Evolutionary conservation across 202 grass and related monocot genomes (phyloP), one percentile per base, ranked within the genome.

Genomic region (Schoenoplectus tabernaemontani): DNA sequence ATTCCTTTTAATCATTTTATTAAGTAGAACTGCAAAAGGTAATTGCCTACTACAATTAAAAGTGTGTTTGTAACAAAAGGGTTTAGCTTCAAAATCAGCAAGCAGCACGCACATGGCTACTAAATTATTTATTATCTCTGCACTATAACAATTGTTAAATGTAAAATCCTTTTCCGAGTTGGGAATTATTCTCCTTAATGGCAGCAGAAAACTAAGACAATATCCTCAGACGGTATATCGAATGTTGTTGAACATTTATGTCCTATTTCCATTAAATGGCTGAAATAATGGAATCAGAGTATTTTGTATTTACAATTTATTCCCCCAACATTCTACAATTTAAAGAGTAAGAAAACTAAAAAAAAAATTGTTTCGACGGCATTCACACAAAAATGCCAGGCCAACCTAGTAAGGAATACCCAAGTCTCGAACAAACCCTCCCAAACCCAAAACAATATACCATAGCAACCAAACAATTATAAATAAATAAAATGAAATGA

Each of bases 231-330:
- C 10, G 23, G 6, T 69, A 44, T 17, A 69, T 7, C 4, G 37
- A 8, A 78, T 5, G 33, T 9, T 10, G 59, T 59, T 37, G 9
- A 58, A 78, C 48, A 59, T 78, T 77, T 38, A 15, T 8, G 33
- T 77, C 59, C 30, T 37, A 41, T 67, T 39, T 78, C 15, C 38
- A 79, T 42, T 63, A 43, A 79, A 63, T 12, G 56, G 47, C 36
- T 23, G 34, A 79, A 57, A 32, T 34, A 79, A 46, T 64, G 77
- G 59, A 22, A 74, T 74, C 46, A 30, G 5, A 77, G n/a, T n/a
- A n/a, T n/a, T n/a, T n/a, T n/a, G 77, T 79, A 79, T 79, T 79
- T 79, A 79, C 77, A 79, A 79, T 34, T 79, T 79, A 79, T 64
- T 64, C 33, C 15, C 32, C 57, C 16, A 33, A 50, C 42, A 62